phyloP scores from a whole-genome alignment of 23 red algal genomes.

The Gracilariopsis chorda region DNA sequence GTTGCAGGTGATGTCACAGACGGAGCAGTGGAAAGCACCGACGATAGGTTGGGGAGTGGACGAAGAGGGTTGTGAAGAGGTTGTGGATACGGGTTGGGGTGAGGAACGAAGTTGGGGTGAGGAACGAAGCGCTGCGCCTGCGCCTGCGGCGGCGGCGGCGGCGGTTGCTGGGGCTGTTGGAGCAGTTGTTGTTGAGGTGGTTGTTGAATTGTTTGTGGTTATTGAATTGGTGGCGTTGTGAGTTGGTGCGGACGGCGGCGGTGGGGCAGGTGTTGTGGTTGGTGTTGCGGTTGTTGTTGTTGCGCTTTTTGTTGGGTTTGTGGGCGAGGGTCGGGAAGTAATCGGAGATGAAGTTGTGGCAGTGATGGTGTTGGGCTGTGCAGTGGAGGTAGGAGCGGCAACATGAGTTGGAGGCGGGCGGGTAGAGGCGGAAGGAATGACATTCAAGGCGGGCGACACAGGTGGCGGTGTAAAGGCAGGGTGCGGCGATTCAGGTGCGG shows the following conservation, averaged over 20 bases:
- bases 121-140: neutral
- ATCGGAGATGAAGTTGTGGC: neutral
- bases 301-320: neutral
- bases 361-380: neutral
- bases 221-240: no score
- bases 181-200: neutral
- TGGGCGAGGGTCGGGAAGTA: neutral
- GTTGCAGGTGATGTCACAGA: slow-evolving; percentile 25
- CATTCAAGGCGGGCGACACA: neutral
- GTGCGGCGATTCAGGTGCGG: neutral
- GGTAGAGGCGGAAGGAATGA: neutral
- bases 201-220: no score
- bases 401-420: neutral
- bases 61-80: no score
- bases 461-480: neutral
- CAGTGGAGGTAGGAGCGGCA: neutral
- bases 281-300: neutral
- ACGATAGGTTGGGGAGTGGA: no score
- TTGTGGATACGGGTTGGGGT: no score
- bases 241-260: no score
- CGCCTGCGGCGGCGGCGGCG: neutral
- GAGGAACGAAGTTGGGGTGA: no score
- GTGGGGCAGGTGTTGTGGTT: no score
- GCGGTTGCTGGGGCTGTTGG: neutral
- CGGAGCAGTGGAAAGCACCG: neutral